Base-by-base conservation (phyloP, 768 basidiomycete species). In the Suillus plorans region DNA sequence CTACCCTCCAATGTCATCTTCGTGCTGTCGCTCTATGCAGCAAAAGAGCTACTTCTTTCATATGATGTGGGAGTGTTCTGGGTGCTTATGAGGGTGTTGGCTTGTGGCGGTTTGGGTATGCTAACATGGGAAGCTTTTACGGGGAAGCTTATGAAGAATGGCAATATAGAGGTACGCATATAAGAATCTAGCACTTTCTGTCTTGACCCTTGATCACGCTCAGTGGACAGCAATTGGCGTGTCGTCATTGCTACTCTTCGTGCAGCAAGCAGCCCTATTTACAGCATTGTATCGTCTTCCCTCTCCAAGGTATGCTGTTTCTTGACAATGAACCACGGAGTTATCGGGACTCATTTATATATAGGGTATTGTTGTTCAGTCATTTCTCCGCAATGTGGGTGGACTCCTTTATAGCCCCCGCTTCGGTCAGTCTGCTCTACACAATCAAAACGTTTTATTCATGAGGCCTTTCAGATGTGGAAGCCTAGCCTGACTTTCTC, bases 161-260 rank as follows among this genome's bases (percentile, higher is more conserved):
- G 81, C 68, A 77, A 79, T 34, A 82, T 89, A 42, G 89, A 91
- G 81, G 89, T 88, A 71, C 58, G 84, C 71, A 45, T 52, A 50
- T n/a, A 39, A 61, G 39, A 63, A 52, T 66, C 56, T 50, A 58
- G 34, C 60, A 12, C 58, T 42, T 41, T 25, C 59, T 67, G 37
- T 36, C 47, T 20, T 47, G 60, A 52, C 52, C 8, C 36, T 66
- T 69, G 62, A 74, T 60, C 63, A 25, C 50, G 44, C 47, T 65
- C 37, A 93, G 92, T 92, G 89, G 88, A 83, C 90, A 16, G 86
- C 86, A 20, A 75, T 92, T 8, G 89, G 84, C 5, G 84, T 86
- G 71, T 84, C 89, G 18, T 90, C 91, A 0, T 71, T 91, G 55
- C 72, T 90, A 66, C 78, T 88, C 63, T 88, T 92, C 67, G 77